These are phyloP conservation scores for Cladosporium cucumerinum DNA, from an alignment of 2,329 filamentous ascomycete species.

Conservation along the genomic window DNA sequence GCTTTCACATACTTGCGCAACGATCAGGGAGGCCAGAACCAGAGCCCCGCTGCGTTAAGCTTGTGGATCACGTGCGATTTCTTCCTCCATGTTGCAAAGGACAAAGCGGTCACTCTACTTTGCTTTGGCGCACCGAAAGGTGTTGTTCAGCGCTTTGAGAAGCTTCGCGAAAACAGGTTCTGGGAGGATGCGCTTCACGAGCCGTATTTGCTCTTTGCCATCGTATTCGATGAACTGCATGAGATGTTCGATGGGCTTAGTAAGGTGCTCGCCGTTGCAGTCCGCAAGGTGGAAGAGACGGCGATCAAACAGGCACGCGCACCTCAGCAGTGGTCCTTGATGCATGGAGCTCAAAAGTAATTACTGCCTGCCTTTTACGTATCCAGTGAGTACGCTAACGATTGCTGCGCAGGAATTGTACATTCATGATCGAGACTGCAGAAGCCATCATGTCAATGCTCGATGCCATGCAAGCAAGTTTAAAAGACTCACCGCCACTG, in stretches of 20 bases:
- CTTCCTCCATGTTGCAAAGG: slow-evolving; percentile 1
- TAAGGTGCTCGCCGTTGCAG: not conserved
- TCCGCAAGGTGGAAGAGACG: slow-evolving; percentile 1
- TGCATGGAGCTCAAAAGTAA: slow-evolving; percentile 9
- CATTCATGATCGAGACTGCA: slow-evolving; percentile 6
- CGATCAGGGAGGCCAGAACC: not conserved
- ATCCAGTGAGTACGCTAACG: not conserved
- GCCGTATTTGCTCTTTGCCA: slow-evolving; percentile 4
- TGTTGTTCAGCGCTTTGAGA: not conserved
- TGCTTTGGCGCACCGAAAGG: slow-evolving; percentile 5
- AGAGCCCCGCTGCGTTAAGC: not conserved
- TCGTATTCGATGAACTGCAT: slow-evolving; percentile 9
- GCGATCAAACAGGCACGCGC: not conserved
- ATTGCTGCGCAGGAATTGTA: slow-evolving; percentile 1
- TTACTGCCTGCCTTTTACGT: not conserved
- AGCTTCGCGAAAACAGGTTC: not conserved
- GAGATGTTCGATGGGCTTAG: not conserved
- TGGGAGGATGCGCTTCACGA: slow-evolving; percentile 4
- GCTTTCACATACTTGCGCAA: slow-evolving; percentile 6
- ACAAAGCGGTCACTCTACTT: not conserved
- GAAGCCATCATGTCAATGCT: slow-evolving; percentile 5
- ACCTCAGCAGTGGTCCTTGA: not conserved
- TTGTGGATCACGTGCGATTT: slow-evolving; percentile 10
- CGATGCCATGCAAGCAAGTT: slow-evolving; percentile 1
- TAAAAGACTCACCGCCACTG: not conserved